Conservation (phyloP, 495 filamentous ascomycete genomes). For the Neurospora sp. region DNA sequence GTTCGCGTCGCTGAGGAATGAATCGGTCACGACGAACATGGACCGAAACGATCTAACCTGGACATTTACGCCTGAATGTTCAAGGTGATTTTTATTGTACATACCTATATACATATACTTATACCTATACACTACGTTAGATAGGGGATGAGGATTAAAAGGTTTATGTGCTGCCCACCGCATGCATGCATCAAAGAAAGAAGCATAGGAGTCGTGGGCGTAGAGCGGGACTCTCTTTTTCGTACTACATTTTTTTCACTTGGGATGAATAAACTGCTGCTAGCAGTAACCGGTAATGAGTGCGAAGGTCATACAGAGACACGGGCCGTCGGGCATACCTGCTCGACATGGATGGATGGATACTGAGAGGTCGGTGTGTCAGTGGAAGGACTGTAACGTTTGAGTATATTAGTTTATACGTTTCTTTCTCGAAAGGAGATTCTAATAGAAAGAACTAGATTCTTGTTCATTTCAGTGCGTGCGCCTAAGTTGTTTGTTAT, state of each 20-base stretch:
- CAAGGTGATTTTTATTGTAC: background rate
- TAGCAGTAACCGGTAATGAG: background rate
- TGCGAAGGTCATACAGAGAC: background rate
- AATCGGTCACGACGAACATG: background rate
- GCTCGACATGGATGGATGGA: background rate
- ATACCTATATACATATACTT: background rate
- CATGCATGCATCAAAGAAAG: background rate
- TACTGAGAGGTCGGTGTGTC: background rate
- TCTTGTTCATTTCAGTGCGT: background rate
- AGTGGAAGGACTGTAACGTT: background rate
- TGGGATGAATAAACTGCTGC: background rate
- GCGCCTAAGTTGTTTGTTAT: background rate
- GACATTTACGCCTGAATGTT: background rate
- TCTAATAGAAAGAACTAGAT: background rate
- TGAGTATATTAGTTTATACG: background rate
- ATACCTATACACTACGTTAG: background rate
- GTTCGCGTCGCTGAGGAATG: slow-evolving; percentile 15
- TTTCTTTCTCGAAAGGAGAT: background rate
- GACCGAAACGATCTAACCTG: background rate
- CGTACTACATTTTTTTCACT: background rate
- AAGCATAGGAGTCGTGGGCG: background rate
- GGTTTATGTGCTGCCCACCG: background rate
- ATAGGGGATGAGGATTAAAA: background rate
- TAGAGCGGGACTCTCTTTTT: background rate
- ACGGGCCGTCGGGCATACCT: background rate